Evolutionary conservation across 306 rosid genomes (phyloP).

Genomic region (Fragaria vesca): DNA sequence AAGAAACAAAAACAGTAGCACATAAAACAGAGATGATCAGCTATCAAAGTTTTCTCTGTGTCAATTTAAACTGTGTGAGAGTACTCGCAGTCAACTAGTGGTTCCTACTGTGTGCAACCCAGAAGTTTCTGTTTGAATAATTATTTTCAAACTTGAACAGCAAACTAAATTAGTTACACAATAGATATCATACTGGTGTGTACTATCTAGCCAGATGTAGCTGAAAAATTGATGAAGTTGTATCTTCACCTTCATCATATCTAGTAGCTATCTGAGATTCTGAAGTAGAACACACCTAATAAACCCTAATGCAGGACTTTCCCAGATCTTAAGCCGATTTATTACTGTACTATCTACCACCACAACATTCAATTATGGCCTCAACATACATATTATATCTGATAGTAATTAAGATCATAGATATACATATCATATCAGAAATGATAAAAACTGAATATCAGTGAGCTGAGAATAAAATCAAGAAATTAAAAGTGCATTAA

Average conservation of each 20-base stretch:
- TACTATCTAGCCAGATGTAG: background rate
- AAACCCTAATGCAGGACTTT: conserved; percentile 14
- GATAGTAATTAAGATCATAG: background rate
- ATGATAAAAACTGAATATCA: background rate
- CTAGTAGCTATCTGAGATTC: background rate
- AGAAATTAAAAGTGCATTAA: background rate
- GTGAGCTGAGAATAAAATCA: background rate
- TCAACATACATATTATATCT: background rate
- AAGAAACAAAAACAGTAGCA: background rate
- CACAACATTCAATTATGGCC: background rate
- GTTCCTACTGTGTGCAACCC: conserved; percentile 18
- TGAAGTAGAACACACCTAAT: background rate
- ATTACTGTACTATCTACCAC: background rate
- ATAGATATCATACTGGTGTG: background rate
- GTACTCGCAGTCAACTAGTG: conserved; percentile 43
- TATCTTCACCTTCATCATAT: background rate
- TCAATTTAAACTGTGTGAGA: conserved; percentile 22
- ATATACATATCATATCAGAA: background rate
- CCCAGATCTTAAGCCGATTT: background rate
- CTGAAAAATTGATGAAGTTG: background rate
- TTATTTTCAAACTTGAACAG: background rate
- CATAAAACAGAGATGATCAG: background rate
- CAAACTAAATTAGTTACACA: background rate
- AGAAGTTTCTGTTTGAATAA: background rate
- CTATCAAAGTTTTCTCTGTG: background rate